Evolutionary conservation across 441 rosid species (phyloP), one percentile per base, ranked within the genome.

Genomic region (Kokia cookei): DNA sequence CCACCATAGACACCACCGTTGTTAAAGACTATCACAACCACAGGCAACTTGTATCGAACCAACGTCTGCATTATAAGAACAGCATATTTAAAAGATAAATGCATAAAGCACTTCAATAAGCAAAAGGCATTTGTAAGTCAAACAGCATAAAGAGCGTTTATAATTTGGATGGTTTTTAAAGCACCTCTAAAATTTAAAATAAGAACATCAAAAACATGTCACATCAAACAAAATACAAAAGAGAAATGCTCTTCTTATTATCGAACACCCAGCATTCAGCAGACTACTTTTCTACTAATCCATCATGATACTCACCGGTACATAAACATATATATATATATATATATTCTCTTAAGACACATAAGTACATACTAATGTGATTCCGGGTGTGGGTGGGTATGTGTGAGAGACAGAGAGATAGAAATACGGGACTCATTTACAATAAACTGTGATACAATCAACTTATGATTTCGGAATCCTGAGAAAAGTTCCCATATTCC

Each of bases 1-100:
- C 99, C 97, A 2, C 98, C 97, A 73, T 92, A 94, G 9, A 94
- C 97, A 60, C 96, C 98, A 6, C 97, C 99, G 66, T 93, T 95
- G 85, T 95, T 93, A 74, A 95, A 93, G 61, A 95, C 99, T 54
- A 94, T 88, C 73, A 95, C 88, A 64, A 91, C 87, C 76, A 95
- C 97, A 1, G 99, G 86, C 77, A 93, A 89, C 82, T 91, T 84
- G 80, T 93, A 95, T 35, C 99, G 78, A 68, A 90, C 96, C 85
- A 95, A 86, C 66, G 98, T 91, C 99, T 95, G 84, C 84, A 88
- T 62, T 65, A 80, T 15, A 15, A 35, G 13, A 74, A 55, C 19
- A 24, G 10, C 42, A 64, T 32, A 37, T 64, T 51, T 26, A 65
- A 48, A 67, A 48, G 40, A 7, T 47, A 22, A 13, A 22, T 37